Evolutionary conservation across 805 yeast genomes (phyloP), one percentile per base, ranked within the genome.

Genomic region (Saccharomycodes ludwigii): DNA sequence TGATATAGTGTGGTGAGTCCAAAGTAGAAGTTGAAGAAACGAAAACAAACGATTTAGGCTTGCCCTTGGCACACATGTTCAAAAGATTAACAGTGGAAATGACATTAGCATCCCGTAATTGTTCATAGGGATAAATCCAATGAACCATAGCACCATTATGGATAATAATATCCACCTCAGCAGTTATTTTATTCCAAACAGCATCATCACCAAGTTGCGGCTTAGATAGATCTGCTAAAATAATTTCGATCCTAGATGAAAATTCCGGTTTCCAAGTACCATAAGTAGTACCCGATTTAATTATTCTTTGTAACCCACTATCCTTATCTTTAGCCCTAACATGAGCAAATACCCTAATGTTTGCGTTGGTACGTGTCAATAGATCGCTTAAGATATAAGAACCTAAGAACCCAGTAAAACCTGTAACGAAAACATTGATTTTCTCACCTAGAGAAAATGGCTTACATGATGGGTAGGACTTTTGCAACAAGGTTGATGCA

Each of bases 61-160:
- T 85, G 25, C 65, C 59, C 6, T 74, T 69, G 46, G 91, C 76
- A 22, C 65, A 49, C 45, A 86, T 57, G 49, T 74, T 74, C 70
- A 91, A 62, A 7, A 85, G 83, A 47, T 86, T 81, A 37, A 88
- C 58, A 1, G 97, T 80, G 27, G 94, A 75, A 36, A 86, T 60
- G 20, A 93, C 98, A 50, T 91, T 91, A 21, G 97, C 91, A 42
- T 83, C 95, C 46, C 97, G 73, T 47, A 91, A 64, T 42, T 81
- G 82, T 29, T 78, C 61, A 58, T 91, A 91, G 18, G 98, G 97
- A 54, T 81, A 91, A 2, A 86, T 95, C 99, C 99, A 91, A 56
- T 91, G 98, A 23, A 91, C 99, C 39, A 86, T 65, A 12, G 99
- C 99, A 63, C 97, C 98, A 46, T 91, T 91, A 56, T 91, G 99